phyloP scores from a whole-genome alignment of 345 rosid genomes.

The Eucalyptus shirleyi region DNA sequence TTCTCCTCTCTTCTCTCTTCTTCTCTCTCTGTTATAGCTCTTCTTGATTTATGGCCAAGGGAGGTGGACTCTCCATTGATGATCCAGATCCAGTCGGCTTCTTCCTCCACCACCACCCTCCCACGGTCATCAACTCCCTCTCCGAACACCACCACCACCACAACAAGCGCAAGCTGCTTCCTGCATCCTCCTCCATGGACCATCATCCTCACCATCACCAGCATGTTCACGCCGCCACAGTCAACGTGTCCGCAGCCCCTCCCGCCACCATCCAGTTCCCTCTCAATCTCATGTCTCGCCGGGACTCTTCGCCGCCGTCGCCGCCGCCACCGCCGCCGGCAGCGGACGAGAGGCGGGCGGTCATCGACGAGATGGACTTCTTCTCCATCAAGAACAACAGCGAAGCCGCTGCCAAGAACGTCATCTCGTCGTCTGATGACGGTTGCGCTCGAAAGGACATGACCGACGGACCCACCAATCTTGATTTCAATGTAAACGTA shows the following conservation, averaged over 20 bases:
- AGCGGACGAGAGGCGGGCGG: constrained; percentile 3
- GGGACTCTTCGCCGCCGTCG: background rate
- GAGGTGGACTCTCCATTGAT: constrained; percentile 52
- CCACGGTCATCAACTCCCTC: constrained; percentile 39
- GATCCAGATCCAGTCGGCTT: constrained; percentile 33
- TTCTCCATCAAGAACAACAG: constrained; percentile 13
- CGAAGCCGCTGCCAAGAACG: background rate
- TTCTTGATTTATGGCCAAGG: constrained; percentile 42
- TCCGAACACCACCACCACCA: background rate
- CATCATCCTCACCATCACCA: background rate
- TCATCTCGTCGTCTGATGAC: background rate
- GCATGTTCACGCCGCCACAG: background rate
- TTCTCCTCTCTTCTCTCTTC: background rate
- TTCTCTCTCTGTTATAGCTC: background rate
- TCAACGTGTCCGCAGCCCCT: background rate
- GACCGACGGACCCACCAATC: background rate
- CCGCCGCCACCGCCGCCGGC: background rate
- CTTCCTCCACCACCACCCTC: constrained; percentile 9
- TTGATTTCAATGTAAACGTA: constrained; percentile 35
- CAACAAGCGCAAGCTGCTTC: background rate
- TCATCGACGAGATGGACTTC: constrained; percentile 45
- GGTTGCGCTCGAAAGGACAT: background rate
- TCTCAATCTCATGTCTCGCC: constrained; percentile 8
- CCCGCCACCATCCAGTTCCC: constrained; percentile 36
- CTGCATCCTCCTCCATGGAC: background rate